Base-by-base conservation (phyloP, 768 basidiomycete genomes). In the Paxillus involutus region DNA sequence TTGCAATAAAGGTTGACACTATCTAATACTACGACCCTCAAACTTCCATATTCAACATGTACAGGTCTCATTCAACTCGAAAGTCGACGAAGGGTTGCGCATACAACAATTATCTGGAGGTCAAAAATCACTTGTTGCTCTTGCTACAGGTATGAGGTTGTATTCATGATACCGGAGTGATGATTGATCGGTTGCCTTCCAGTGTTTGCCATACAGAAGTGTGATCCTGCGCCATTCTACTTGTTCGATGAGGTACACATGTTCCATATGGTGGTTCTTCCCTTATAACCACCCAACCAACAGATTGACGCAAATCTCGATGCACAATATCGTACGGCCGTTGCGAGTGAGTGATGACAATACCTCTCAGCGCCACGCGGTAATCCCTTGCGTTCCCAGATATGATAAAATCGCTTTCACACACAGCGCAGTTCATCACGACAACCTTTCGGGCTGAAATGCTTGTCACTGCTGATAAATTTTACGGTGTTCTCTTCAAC, bases 151-250 rank as follows among this genome's bases (percentile, higher is more conserved):
- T 91, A 55, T 29, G 56, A 74, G 57, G 11, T 13, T 6, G 10
- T 39, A 13, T 48, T 21, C 47, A 3, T 9, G 26, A 47, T 21
- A 7, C 21, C 14, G 33, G 41, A 6, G 12, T 17, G 19, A 47
- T 11, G 8, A 35, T 48, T 61, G 19, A 68, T 47, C 16, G 12
- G n/a, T 32, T n/a, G 14, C 14, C 32, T 44, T 30, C 1, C 64
- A 91, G 95, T 99, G 24, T 98, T 99, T 64, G 94, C 96, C 14
- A 98, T 98, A 60, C 97, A 99, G 73, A 98, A 97, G 72, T 98
- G 96, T 67, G 97, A 99, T 64, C 97, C 97, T 2, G 96, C 97
- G 0, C 97, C 97, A 2, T 99, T 99, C 76, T 98, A 98, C 71
- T 79, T 99, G n/a, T 98, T 99, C 63, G 97, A 99, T 67, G 97